Evolutionary conservation across 2,329 filamentous ascomycete species (phyloP).

Genomic region (Trichophaea hybrida): DNA sequence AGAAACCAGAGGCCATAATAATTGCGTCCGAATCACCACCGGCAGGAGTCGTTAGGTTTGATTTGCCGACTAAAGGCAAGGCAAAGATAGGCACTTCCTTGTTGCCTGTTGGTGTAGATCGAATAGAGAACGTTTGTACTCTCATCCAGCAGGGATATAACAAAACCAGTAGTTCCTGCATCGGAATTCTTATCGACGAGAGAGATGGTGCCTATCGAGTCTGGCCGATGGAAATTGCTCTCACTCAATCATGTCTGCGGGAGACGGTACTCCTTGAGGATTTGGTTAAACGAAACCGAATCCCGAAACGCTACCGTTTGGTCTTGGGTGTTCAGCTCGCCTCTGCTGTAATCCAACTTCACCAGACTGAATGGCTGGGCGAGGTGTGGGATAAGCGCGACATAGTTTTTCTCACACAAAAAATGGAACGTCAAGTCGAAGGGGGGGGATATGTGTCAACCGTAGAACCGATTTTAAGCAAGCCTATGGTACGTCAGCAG

Average conservation of each 20-base stretch:
- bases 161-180: neutral
- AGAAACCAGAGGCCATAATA: too few relatives aligned
- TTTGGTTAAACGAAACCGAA: neutral
- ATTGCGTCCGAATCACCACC: too few relatives aligned
- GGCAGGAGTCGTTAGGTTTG: too few relatives aligned
- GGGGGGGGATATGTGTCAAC: neutral
- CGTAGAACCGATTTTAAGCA: neutral
- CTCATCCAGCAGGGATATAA: too few relatives aligned
- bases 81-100: too few relatives aligned
- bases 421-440: neutral
- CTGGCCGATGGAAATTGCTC: neutral
- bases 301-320: neutral
- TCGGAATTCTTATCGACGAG: neutral
- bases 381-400: neutral
- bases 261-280: neutral
- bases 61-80: too few relatives aligned
- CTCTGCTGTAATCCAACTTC: constrained; percentile 6
- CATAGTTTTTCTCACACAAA: neutral
- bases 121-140: too few relatives aligned
- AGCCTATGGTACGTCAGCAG: neutral
- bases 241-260: neutral
- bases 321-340: constrained; percentile 2
- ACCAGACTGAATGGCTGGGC: constrained; percentile 4
- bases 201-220: neutral
- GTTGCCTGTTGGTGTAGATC: too few relatives aligned